Base-by-base conservation (phyloP, 208 protist species). In the Acanthamoeba culbertsoni region DNA sequence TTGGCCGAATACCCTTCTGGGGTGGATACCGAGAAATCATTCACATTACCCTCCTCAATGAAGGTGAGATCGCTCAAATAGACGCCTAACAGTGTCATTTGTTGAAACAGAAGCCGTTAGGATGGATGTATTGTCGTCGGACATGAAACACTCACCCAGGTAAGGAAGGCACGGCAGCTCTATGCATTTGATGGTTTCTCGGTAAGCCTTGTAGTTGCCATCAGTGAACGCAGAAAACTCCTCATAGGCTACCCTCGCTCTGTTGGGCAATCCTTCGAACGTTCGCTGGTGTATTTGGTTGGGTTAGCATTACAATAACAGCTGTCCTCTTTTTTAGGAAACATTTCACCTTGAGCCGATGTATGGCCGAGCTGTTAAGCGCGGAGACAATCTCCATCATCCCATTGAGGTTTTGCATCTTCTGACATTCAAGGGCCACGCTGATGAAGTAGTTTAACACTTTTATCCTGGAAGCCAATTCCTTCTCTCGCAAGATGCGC, bases 81-180 rank as follows among this genome's bases (percentile, higher is more conserved):
- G 14, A 93, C 62, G 91, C 90, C 73, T 84, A 43, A n/a, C 33
- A 31, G 65, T n/a, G 55, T 63, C 14, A 63, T 14, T 5, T 63
- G n/a, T 2, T 43, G 73, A 51, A 12, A n/a, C n/a, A n/a, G n/a
- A n/a, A n/a, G n/a, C n/a, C n/a, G n/a, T n/a, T n/a, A n/a, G n/a
- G n/a, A n/a, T n/a, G n/a, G n/a, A n/a, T n/a, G n/a, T n/a, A n/a
- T 14, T 8, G n/a, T 5, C 7, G 12, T 16, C 37, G 37, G n/a
- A 5, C 1, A 0, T 33, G 12, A 79, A 6, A n/a, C 33, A 73
- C 63, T 16, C 31, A 84, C 73, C 90, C 28, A 93, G 43, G 68
- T 93, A 93, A 43, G 95, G 95, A n/a, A 96, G 90, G 75, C 92
- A 92, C 16, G 88, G 88, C 2, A 45, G 88, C 62, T 92, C 88